Evolutionary conservation across 257 asterid species (phyloP).

Genomic region (Solanum raphanifolium): DNA sequence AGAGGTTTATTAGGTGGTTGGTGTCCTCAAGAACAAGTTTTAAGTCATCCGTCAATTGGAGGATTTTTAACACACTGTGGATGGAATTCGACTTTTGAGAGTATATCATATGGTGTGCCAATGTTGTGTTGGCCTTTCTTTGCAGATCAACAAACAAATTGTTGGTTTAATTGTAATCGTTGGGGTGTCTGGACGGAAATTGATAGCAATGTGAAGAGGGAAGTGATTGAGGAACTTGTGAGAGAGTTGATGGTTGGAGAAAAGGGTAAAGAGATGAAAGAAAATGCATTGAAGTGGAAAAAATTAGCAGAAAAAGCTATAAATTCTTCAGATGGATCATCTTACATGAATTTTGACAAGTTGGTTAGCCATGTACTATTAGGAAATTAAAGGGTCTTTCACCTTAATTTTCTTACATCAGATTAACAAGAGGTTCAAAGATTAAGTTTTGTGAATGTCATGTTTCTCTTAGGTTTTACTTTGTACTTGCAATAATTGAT

Average conservation of each 20-base stretch:
- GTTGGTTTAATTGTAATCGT: conserved; percentile 7
- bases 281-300: conserved; percentile 11
- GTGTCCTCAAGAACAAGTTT: conserved; percentile 17
- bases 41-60: conserved; percentile 10
- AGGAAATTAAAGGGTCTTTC: neutral
- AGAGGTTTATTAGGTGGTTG: conserved; percentile 13
- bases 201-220: conserved; percentile 7
- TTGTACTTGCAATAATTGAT: neutral
- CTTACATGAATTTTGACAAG: conserved; percentile 13
- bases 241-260: conserved; percentile 12
- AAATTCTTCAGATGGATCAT: neutral
- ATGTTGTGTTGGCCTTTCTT: conserved; percentile 16
- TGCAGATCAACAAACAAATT: conserved; percentile 11
- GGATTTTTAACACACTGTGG: conserved; percentile 20
- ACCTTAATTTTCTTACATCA: neutral
- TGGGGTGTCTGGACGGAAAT: conserved; percentile 16
- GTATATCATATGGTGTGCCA: conserved; percentile 15
- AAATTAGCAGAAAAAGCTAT: conserved; percentile 6
- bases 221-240: conserved; percentile 12
- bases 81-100: conserved; percentile 17
- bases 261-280: conserved; percentile 7
- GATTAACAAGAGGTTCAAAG: neutral
- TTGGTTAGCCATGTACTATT: conserved; percentile 6
- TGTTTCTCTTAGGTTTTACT: neutral
- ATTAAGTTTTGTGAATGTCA: neutral